Conservation (phyloP, 164 flowering plant genomes). For the Malania oleifera region DNA sequence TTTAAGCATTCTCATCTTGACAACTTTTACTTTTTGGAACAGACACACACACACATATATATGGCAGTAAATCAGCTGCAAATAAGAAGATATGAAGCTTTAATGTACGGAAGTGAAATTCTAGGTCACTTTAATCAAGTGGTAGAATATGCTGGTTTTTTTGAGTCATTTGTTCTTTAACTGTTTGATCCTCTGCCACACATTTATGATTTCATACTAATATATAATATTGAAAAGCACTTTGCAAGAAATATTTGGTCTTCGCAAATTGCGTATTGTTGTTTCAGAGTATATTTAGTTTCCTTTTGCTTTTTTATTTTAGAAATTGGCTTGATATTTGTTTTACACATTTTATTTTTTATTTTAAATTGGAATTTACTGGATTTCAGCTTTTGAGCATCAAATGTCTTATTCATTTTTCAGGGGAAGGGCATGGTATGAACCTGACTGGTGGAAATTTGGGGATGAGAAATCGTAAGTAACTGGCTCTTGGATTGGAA, state of each 20-base stretch:
- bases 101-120: no score
- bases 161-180: not conserved
- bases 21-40: no score
- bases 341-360: not conserved
- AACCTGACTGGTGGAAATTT: slow-evolving; percentile 99
- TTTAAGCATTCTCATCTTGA: no score
- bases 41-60: no score
- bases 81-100: no score
- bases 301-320: no score
- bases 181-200: not conserved
- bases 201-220: not conserved
- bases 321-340: not conserved
- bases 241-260: not conserved
- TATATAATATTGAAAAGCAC: no score
- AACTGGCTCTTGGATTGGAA: slow-evolving; percentile 6
- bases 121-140: no score
- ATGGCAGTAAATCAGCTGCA: no score
- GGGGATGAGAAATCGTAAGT: slow-evolving; percentile 95
- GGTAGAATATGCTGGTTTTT: no score
- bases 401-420: slow-evolving; percentile 15
- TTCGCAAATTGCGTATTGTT: no score
- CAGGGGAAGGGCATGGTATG: slow-evolving; percentile 96
- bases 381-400: not conserved
- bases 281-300: no score
- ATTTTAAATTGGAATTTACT: not conserved